These are phyloP conservation scores for Calonectria honghensis DNA, from an alignment of 2,329 filamentous ascomycete species.

Conservation along the genomic window DNA sequence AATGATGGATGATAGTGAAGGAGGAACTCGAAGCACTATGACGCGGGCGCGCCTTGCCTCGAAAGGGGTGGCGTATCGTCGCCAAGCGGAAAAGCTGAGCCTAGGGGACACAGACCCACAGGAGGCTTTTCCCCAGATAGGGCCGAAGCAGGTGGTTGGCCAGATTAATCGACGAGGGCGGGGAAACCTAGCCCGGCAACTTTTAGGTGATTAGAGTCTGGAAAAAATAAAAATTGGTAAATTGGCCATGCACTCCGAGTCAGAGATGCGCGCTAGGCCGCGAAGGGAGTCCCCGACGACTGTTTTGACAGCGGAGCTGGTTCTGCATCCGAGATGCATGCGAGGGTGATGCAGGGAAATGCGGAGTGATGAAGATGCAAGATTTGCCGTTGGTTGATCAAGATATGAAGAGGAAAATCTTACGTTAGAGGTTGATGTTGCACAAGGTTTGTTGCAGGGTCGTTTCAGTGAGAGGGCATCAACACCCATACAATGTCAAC, in stretches of 20 bases:
- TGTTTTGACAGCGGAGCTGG: not conserved
- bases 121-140: constrained; percentile 28
- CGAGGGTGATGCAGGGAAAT: not conserved
- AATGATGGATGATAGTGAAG: not conserved
- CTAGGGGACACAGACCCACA: constrained; percentile 13
- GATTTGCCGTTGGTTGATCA: not conserved
- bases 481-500: not conserved
- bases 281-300: not conserved
- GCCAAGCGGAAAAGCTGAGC: constrained; percentile 16
- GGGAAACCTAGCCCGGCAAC: constrained; percentile 24
- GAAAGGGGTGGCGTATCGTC: constrained; percentile 19
- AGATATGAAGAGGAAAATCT: not conserved
- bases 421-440: constrained; percentile 2
- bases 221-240: not conserved
- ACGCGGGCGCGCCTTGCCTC: constrained; percentile 9
- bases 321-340: constrained; percentile 19
- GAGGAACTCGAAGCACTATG: constrained; percentile 4
- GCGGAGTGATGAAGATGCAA: not conserved
- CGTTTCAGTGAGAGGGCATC: not conserved
- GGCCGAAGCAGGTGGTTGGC: constrained; percentile 17
- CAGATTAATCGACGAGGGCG: constrained; percentile 42
- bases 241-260: not conserved
- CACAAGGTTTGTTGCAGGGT: not conserved
- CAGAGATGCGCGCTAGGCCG: not conserved
- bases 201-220: not conserved